Conservation (phyloP, 2,329 filamentous ascomycete genomes). For the Elsinoe necatrix region DNA sequence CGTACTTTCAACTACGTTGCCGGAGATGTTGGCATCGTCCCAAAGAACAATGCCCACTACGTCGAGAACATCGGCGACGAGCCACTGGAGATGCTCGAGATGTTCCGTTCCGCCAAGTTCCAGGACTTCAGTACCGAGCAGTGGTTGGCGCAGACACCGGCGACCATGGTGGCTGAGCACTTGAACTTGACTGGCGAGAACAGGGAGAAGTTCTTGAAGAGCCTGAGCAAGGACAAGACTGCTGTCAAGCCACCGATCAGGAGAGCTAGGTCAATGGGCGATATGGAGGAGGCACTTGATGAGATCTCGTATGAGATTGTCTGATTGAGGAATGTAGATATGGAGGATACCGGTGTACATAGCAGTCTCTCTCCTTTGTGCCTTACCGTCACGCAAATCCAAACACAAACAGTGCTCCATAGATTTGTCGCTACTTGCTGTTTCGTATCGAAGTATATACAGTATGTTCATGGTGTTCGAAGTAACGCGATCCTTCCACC, state of each 20-base stretch:
- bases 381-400: neutral
- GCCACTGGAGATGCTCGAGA: slow-evolving; percentile 65
- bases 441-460: neutral
- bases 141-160: slow-evolving; percentile 60
- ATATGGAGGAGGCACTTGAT: slow-evolving; percentile 13
- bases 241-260: slow-evolving; percentile 15
- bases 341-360: neutral
- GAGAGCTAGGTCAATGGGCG: slow-evolving; percentile 16
- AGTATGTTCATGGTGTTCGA: neutral
- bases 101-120: slow-evolving; percentile 53
- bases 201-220: slow-evolving; percentile 12
- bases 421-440: neutral
- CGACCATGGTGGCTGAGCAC: slow-evolving; percentile 43
- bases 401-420: neutral
- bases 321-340: neutral
- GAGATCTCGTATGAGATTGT: slow-evolving; percentile 11
- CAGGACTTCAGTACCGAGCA: slow-evolving; percentile 59
- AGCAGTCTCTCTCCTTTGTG: neutral
- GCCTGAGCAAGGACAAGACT: slow-evolving; percentile 15
- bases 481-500: slow-evolving; percentile 29
- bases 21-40: slow-evolving; percentile 70
- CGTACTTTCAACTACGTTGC: slow-evolving; percentile 68
- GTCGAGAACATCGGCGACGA: slow-evolving; percentile 76
- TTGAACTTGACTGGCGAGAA: slow-evolving; percentile 11
- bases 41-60: slow-evolving; percentile 68